These are phyloP conservation scores for Fusarium vanettenii DNA, from an alignment of 2,329 filamentous ascomycete species.

Conservation along the genomic window DNA sequence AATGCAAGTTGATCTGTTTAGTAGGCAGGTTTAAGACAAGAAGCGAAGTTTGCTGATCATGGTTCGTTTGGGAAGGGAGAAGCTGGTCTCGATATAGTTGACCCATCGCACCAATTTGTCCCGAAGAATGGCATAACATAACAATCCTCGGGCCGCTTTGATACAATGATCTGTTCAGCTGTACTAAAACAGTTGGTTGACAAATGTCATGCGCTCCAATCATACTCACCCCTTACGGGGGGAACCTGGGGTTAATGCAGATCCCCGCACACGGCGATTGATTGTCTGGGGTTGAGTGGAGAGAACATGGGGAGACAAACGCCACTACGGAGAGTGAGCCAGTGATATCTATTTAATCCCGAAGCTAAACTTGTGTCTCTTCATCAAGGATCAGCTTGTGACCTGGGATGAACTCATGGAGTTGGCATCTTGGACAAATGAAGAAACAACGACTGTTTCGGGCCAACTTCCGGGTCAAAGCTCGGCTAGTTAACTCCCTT, in stretches of 20 bases:
- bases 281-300: not conserved
- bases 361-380: not conserved
- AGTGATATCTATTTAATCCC: not conserved
- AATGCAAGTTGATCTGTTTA: not conserved
- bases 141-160: not conserved
- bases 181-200: not conserved
- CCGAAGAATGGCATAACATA: not conserved
- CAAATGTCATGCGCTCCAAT: not conserved
- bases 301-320: not conserved
- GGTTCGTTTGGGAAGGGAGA: not conserved
- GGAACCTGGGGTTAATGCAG: not conserved
- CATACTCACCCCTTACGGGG: not conserved
- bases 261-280: not conserved
- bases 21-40: not conserved
- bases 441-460: not conserved
- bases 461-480: not conserved
- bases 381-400: not conserved
- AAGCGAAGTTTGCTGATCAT: not conserved
- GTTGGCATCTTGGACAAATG: not conserved
- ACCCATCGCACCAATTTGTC: not conserved
- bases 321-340: not conserved
- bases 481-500: not conserved
- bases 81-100: not conserved
- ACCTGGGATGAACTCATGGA: not conserved
- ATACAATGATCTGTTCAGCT: no score